Base-by-base conservation (phyloP, 2,329 filamentous ascomycete genomes). In the Hymenoscyphus albidus region DNA sequence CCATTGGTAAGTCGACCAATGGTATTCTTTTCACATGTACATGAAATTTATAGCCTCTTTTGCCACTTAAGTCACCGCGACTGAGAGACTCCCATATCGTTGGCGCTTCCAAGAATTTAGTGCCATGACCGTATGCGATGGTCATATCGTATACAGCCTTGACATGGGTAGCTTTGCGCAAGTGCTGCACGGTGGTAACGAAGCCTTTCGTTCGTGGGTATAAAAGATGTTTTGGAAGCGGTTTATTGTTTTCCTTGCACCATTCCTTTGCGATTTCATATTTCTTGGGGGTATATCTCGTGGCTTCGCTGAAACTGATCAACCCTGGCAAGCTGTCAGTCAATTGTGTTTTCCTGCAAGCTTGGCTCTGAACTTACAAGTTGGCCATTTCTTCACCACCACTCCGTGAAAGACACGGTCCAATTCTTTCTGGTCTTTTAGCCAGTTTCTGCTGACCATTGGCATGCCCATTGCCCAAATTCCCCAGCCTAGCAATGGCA, bases 401-500 rank as follows among this genome's bases (percentile, higher is more conserved):
- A 87, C 82, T 18, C 83, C 82, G 6, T 77, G 71, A 71, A 88
- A 88, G 12, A 87, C 82, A 32, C 80, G 78, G 59, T 84, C 79
- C 69, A 88, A 78, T 75, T 88, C 85, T 16, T 73, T 74, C 71
- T 80, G 78, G 73, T 88, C 85, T 65, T 78, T 78, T 69, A 81
- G 79, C 85, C 86, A 88, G 62, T 83, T 82, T 61, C 85, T 77
- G 70, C 80, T 85, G 27, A 88, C 84, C 75, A 88, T 79, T 6
- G 85, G 85, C 83, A 88, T 87, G 2, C 85, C 84, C 80, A 88
- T 85, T 3, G 82, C 85, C 85, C 84, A 87, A 40, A 88, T 77
- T 1, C 84, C 86, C 85, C 85, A 88, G 18, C 85, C 85, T 7
- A 88, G 77, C 65, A 88, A 83, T 4, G 85, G 85, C 13, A 88